phyloP scores from a whole-genome alignment of 2,329 filamentous ascomycete species.

The Purpureocillium lavendulum region DNA sequence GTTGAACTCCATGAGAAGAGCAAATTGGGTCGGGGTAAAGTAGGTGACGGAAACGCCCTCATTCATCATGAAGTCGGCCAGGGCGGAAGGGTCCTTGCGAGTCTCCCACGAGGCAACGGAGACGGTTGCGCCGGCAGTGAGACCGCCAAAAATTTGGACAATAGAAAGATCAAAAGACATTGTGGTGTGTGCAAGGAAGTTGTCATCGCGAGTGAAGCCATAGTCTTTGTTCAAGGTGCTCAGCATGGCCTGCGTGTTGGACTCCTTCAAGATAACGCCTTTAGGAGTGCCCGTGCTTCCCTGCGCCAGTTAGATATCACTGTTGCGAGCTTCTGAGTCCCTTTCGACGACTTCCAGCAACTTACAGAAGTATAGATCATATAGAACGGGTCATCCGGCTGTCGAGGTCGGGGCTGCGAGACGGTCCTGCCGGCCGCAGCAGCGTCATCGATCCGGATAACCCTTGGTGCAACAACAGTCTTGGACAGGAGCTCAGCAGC shows the following conservation, averaged over 20 bases:
- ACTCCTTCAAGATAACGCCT: conserved; percentile 14
- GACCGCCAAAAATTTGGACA: conserved; percentile 13
- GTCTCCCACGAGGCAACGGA: conserved; percentile 13
- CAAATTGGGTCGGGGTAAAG: conserved; percentile 15
- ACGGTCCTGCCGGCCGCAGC: conserved; percentile 7
- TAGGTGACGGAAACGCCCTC: conserved; percentile 12
- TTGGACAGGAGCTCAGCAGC: conserved; percentile 10
- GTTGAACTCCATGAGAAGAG: conserved; percentile 14
- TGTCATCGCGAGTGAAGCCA: conserved; percentile 9
- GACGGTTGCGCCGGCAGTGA: conserved; percentile 13
- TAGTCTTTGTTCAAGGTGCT: conserved; percentile 13
- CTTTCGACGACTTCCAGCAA: not conserved
- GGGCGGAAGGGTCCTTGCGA: conserved; percentile 13
- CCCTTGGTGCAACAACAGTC: conserved; percentile 5
- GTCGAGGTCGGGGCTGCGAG: conserved; percentile 6
- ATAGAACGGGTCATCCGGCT: conserved; percentile 14
- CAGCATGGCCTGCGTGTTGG: conserved; percentile 16
- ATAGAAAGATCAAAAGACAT: conserved; percentile 16
- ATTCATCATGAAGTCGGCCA: conserved; percentile 15
- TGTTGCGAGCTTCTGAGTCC: not conserved
- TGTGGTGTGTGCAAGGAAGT: conserved; percentile 14
- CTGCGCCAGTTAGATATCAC: conserved; percentile 3
- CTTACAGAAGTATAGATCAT: conserved; percentile 17
- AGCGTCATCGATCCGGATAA: conserved; percentile 12
- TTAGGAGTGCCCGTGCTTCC: conserved; percentile 16